phyloP scores from a whole-genome alignment of 305 asterid genomes.

The Caryopteris hybrid region DNA sequence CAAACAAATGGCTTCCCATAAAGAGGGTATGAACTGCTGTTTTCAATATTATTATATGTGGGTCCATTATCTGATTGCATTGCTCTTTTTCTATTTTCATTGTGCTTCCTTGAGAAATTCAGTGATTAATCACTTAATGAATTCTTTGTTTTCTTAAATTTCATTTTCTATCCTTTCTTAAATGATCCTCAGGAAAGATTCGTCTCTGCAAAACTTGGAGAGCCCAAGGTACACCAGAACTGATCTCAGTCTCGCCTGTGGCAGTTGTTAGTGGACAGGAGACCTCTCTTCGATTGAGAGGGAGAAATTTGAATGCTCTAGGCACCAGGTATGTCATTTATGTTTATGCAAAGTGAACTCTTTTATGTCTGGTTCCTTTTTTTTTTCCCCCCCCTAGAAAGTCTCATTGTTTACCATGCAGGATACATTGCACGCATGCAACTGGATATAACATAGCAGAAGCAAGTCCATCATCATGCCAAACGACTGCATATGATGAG shows the following conservation, averaged over 20 bases:
- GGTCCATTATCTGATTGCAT: neutral
- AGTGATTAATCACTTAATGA: neutral
- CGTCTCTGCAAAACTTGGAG: slow-evolving; percentile 48
- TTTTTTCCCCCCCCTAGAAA: neutral
- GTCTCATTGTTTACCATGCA: slow-evolving; percentile 26
- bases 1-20: slow-evolving; percentile 58
- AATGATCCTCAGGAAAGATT: slow-evolving; percentile 47
- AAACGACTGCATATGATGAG: slow-evolving; percentile 38
- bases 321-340: slow-evolving; percentile 52
- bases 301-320: slow-evolving; percentile 45
- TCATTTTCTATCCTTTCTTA: slow-evolving; percentile 4
- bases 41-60: neutral
- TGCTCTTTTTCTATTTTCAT: neutral
- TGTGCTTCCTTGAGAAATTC: neutral
- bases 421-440: slow-evolving; percentile 71
- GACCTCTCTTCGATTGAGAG: slow-evolving; percentile 59
- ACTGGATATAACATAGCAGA: slow-evolving; percentile 32
- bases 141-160: neutral
- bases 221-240: slow-evolving; percentile 48
- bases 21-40: slow-evolving; percentile 42
- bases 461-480: slow-evolving; percentile 30
- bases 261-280: slow-evolving; percentile 78
- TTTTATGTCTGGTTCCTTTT: neutral
- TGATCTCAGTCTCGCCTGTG: slow-evolving; percentile 65
- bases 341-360: neutral